Evolutionary conservation across 352 stramenopile genomes (phyloP).

Genomic region (Phytophthora pluvialis): DNA sequence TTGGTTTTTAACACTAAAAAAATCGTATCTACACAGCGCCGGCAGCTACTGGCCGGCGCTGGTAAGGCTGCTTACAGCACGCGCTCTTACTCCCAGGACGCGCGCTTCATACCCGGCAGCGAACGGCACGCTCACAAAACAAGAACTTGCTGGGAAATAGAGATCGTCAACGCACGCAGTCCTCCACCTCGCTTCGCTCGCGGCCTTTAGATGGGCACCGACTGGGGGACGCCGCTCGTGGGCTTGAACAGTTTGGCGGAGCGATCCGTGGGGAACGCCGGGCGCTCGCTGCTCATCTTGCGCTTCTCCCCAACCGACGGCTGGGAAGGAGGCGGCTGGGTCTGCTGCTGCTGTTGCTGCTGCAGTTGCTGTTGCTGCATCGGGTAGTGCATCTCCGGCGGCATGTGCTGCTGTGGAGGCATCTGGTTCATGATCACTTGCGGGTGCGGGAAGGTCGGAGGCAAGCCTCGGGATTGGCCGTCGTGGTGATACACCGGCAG

Average conservation of each 20-base stretch:
- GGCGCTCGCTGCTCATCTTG: constrained; percentile 56
- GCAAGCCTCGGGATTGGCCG: constrained; percentile 43
- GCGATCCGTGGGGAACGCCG: constrained; percentile 40
- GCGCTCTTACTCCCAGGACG: constrained; percentile 33
- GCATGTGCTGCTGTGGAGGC: constrained; percentile 40
- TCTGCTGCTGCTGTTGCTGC: constrained; percentile 18
- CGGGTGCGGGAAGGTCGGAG: constrained; percentile 57
- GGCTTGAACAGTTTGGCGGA: constrained; percentile 52
- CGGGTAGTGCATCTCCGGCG: constrained; percentile 43
- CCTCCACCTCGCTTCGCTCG: neutral
- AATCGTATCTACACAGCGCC: constrained; percentile 41
- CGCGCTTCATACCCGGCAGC: constrained; percentile 38
- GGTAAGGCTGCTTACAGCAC: constrained; percentile 28
- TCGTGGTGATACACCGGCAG: constrained; percentile 37
- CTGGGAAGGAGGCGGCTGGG: constrained; percentile 5
- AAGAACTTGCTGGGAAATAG: constrained; percentile 30
- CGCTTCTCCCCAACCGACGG: constrained; percentile 48
- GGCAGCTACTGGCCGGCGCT: neutral
- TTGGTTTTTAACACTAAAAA: constrained; percentile 43
- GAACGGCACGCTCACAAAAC: constrained; percentile 33
- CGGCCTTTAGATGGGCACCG: constrained; percentile 43
- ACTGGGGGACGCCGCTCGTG: constrained; percentile 42
- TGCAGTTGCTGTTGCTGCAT: constrained; percentile 32
- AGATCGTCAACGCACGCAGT: constrained; percentile 16
- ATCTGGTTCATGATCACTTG: constrained; percentile 63